Conservation (phyloP, 2,329 filamentous ascomycete species). For the Fusarium sublunatum region DNA sequence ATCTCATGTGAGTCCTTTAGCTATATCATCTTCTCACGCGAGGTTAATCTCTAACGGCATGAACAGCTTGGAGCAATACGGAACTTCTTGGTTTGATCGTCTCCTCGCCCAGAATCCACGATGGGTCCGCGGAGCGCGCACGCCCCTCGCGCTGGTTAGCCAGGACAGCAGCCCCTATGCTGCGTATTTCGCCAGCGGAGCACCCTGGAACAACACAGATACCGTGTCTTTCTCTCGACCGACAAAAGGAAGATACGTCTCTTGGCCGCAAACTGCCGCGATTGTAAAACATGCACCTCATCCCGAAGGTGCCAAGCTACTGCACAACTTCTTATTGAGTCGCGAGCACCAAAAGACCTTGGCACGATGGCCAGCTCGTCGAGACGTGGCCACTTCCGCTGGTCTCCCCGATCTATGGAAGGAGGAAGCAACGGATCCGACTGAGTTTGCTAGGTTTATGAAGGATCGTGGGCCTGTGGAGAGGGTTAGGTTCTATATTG, state of each 20-base stretch:
- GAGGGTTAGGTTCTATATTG: constrained; percentile 56
- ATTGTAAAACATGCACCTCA: constrained; percentile 62
- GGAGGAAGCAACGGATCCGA: constrained; percentile 49
- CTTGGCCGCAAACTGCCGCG: constrained; percentile 61
- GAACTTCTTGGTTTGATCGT: constrained; percentile 55
- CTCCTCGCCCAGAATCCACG: constrained; percentile 60
- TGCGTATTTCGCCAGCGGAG: constrained; percentile 50
- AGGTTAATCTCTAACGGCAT: neutral
- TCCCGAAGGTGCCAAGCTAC: constrained; percentile 62
- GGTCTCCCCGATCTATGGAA: constrained; percentile 42
- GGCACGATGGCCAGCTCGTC: constrained; percentile 50
- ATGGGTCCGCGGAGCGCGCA: constrained; percentile 64
- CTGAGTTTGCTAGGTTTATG: constrained; percentile 57
- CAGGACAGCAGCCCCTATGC: constrained; percentile 46
- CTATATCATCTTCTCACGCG: neutral
- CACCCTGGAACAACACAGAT: constrained; percentile 28
- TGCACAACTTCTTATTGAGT: constrained; percentile 60
- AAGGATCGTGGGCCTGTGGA: constrained; percentile 55
- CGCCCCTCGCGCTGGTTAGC: constrained; percentile 53
- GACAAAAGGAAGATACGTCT: constrained; percentile 54
- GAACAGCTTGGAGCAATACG: neutral
- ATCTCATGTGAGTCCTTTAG: constrained; percentile 55
- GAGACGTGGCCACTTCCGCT: constrained; percentile 48
- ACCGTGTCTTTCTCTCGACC: constrained; percentile 48
- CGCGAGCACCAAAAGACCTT: constrained; percentile 53